Evolutionary conservation across 78 protist genomes (phyloP).

Genomic region (Dictyostelium capitatum): DNA sequence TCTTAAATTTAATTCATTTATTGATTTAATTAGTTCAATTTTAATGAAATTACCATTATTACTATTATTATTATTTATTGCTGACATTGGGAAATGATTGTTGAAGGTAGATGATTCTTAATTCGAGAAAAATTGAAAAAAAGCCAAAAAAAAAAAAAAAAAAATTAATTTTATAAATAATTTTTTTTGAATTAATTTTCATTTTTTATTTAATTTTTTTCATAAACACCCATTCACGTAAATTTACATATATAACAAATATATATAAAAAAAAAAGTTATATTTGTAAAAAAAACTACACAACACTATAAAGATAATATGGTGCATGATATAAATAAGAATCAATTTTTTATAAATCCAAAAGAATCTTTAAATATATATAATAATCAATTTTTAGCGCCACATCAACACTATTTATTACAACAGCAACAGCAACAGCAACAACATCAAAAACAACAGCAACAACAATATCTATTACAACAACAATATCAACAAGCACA

Average conservation of each 20-base stretch:
- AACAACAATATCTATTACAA: not conserved
- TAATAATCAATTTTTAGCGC: constrained; percentile 3
- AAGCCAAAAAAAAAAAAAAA: too few relatives aligned
- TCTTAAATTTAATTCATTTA: constrained; percentile 48
- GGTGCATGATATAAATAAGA: too few relatives aligned
- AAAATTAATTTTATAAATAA: too few relatives aligned
- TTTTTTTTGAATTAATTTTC: too few relatives aligned
- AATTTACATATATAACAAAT: too few relatives aligned
- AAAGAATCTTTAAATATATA: not conserved
- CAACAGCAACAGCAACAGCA: not conserved
- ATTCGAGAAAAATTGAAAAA: not conserved
- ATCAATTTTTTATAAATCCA: not conserved
- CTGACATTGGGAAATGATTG: too few relatives aligned
- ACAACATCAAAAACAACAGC: not conserved
- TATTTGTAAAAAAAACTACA: too few relatives aligned
- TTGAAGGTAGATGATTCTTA: too few relatives aligned
- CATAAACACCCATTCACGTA: too few relatives aligned
- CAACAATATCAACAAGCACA: not conserved
- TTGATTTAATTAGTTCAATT: constrained; percentile 48
- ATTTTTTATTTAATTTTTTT: too few relatives aligned
- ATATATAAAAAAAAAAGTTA: too few relatives aligned
- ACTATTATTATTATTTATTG: not conserved
- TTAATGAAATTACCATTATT: not conserved
- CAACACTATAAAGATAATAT: too few relatives aligned
- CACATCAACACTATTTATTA: constrained; percentile 1